Evolutionary conservation across 805 yeast species (phyloP), one percentile per base, ranked within the genome.

Genomic region (Candida vartiovaarae): DNA sequence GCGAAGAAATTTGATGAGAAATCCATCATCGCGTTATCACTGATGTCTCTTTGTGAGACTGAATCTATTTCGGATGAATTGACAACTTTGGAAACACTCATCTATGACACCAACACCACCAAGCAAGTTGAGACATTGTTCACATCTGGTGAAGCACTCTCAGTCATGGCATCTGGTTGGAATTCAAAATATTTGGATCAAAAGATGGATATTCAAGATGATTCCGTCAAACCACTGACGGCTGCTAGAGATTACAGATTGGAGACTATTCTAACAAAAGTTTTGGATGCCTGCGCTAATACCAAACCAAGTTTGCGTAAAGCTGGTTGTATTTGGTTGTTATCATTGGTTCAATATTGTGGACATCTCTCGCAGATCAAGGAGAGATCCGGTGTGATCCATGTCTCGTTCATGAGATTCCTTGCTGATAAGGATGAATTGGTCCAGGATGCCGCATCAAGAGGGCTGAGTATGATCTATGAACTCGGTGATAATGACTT

Each of bases 381-480:
- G 25, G 63, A 56, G 0, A 65, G 64, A 4, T 68, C 87, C 0
- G 65, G 76, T n/a, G 74, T 74, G 25, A 77, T 89, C 36, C 96
- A 91, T 59, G 57, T 74, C 4, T 66, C 83, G 1, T 90, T 91
- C 54, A 79, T 88, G 84, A 72, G 75, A 47, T 85, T 86, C 56
- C 67, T 91, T 43, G 80, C 86, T 0, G 93, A 84, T 49, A 68
- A 81, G 41, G 96, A 91, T 58, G 96, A 90, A 29, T 63, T 89
- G 20, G 70, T 89, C n/a, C 97, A 91, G 57, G 97, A 91, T 47
- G 76, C 93, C 9, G 96, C 98, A 0, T 80, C 95, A 0, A 72
- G 95, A 52, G 99, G 97, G 3, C 69, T 91, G 41, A 78, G 90
- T 50, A 66, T 90, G 15, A 74, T 89, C 4, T 91, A 85, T 56